These are phyloP conservation scores for Nemania abortiva DNA, from an alignment of 2,329 filamentous ascomycete species.

Conservation along the genomic window DNA sequence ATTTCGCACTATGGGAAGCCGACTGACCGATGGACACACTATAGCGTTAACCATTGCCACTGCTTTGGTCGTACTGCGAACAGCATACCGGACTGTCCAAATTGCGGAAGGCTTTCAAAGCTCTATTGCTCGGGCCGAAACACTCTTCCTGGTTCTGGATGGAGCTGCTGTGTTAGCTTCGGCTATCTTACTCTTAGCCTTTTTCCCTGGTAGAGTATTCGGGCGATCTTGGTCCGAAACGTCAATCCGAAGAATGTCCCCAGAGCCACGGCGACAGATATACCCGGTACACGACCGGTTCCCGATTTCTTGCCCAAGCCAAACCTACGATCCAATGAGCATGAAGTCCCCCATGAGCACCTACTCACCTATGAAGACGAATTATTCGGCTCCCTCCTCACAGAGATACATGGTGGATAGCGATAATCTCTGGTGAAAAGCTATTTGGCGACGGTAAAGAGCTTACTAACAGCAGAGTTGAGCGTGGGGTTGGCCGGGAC, in stretches of 20 bases:
- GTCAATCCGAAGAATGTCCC: conserved; percentile 31
- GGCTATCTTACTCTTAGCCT: conserved; percentile 39
- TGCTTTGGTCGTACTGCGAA: conserved; percentile 44
- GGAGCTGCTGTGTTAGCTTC: conserved; percentile 46
- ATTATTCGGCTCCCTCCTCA: conserved; percentile 29
- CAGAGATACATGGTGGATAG: conserved; percentile 48
- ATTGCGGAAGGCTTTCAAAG: conserved; percentile 45
- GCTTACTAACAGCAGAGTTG: not conserved
- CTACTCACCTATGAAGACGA: conserved; percentile 33
- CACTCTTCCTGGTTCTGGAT: conserved; percentile 48
- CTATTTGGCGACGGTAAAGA: not conserved
- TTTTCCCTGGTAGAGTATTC: conserved; percentile 48
- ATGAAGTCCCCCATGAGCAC: conserved; percentile 32
- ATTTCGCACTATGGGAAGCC: not conserved
- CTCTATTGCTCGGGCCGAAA: conserved; percentile 45
- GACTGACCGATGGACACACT: conserved; percentile 12
- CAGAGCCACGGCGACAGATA: conserved; percentile 37
- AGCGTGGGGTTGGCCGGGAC: not conserved
- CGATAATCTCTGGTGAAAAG: conserved; percentile 49
- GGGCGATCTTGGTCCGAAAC: conserved; percentile 39
- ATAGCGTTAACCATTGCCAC: conserved; percentile 43
- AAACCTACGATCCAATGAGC: conserved; percentile 39
- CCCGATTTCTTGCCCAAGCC: conserved; percentile 37
- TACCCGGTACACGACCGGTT: conserved; percentile 39
- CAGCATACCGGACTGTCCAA: conserved; percentile 46